Evolutionary conservation across 169 alveolate species (phyloP).

Genomic region (Cryptosporidium parvum): DNA sequence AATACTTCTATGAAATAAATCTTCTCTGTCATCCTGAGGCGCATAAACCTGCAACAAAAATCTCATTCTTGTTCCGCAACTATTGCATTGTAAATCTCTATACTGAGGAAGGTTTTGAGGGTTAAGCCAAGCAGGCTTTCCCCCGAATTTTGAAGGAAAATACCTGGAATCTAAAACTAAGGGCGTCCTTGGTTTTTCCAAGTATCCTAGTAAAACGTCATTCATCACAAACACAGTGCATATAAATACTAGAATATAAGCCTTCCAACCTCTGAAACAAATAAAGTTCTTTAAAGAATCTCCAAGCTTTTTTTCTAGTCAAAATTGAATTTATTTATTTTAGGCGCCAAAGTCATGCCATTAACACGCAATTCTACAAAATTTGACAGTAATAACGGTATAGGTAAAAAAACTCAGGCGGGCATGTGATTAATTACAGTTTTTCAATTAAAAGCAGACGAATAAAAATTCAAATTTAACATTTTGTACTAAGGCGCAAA

Average conservation of each 20-base stretch:
- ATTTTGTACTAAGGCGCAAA: neutral
- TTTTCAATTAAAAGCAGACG: neutral
- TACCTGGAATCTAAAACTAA: conserved; percentile 1
- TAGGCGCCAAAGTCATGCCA: conserved; percentile 35
- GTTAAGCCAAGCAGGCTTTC: conserved; percentile 80
- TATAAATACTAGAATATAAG: neutral
- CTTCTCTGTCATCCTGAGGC: conserved; percentile 67
- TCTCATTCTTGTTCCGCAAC: conserved; percentile 59
- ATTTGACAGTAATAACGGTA: conserved; percentile 13
- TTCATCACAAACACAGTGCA: neutral
- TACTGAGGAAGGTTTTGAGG: conserved; percentile 74
- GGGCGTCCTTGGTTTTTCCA: conserved; percentile 33
- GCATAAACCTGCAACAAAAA: conserved; percentile 70
- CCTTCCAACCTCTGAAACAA: neutral
- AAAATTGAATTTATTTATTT: neutral
- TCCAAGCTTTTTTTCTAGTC: neutral
- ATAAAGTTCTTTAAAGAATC: neutral
- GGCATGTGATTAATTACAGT: neutral
- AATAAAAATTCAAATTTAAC: neutral
- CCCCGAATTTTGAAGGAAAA: conserved; percentile 81
- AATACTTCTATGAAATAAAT: conserved; percentile 52
- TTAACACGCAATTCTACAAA: conserved; percentile 13
- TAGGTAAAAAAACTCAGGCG: conserved; percentile 6
- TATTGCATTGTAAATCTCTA: conserved; percentile 38
- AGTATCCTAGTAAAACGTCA: conserved; percentile 59